Conservation (phyloP, 257 asterid genomes). For the Nicotiana tomentosiformis region DNA sequence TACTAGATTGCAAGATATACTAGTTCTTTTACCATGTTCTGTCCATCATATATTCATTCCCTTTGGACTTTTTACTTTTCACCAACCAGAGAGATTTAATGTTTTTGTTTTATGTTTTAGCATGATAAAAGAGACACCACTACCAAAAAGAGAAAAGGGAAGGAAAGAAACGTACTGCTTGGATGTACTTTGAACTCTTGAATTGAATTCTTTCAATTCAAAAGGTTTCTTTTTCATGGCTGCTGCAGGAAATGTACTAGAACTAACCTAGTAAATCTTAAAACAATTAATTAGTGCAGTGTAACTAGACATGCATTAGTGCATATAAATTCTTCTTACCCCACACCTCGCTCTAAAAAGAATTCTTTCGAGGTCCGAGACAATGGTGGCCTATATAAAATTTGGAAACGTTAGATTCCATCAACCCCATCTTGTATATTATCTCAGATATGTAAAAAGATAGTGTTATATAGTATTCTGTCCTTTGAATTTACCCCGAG, state of each 20-base stretch:
- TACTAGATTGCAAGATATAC: neutral
- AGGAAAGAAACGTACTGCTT: neutral
- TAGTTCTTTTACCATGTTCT: neutral
- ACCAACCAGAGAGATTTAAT: neutral
- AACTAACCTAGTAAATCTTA: neutral
- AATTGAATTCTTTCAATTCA: neutral
- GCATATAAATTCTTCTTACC: neutral
- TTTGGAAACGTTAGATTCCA: neutral
- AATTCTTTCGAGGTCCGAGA: neutral
- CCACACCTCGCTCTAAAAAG: neutral
- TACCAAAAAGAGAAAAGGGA: neutral
- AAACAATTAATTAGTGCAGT: neutral
- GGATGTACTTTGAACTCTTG: neutral
- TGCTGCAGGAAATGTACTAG: neutral
- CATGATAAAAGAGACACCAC: neutral
- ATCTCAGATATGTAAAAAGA: too few species aligned
- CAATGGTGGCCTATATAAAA: neutral
- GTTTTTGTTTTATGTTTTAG: neutral
- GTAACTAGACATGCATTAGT: neutral
- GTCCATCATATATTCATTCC: neutral
- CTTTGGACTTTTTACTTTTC: neutral
- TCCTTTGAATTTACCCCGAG: too few species aligned
- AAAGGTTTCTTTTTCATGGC: neutral
- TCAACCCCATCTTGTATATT: too few species aligned
- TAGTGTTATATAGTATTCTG: too few species aligned